Evolutionary conservation across 768 basidiomycete species (phyloP).

Genomic region (Russula sp.): DNA sequence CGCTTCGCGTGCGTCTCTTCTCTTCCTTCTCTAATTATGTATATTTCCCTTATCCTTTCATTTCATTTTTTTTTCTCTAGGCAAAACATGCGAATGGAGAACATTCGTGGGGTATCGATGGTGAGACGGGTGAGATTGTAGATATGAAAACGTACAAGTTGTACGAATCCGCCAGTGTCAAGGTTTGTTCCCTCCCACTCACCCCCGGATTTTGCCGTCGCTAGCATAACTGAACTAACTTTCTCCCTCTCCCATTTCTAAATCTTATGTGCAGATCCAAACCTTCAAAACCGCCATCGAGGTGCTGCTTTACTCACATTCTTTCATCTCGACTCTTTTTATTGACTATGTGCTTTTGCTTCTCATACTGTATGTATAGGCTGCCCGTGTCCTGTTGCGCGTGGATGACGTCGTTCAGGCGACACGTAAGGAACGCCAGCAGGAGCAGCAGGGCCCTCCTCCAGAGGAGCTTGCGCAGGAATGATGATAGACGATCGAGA

Average conservation of each 20-base stretch:
- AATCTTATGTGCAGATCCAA: conserved; percentile 66
- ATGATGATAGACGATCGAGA: conserved; percentile 9
- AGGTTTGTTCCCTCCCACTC: conserved; percentile 45
- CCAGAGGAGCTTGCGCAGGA: conserved; percentile 56
- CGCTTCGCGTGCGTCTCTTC: conserved; percentile 67
- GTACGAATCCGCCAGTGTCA: conserved; percentile 95
- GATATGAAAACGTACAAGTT: conserved; percentile 95
- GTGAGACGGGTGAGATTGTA: conserved; percentile 91
- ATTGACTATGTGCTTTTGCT: conserved; percentile 10
- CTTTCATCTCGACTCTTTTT: neutral
- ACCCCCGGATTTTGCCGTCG: neutral
- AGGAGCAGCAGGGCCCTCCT: conserved; percentile 45
- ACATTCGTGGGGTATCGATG: conserved; percentile 90
- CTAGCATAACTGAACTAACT: neutral
- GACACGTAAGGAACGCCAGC: conserved; percentile 69
- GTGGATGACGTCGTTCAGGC: conserved; percentile 95
- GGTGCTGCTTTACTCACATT: conserved; percentile 38
- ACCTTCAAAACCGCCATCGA: conserved; percentile 97
- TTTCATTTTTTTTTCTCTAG: conserved; percentile 40
- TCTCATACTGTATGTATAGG: conserved; percentile 46
- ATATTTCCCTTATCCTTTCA: conserved; percentile 45
- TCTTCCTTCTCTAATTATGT: neutral
- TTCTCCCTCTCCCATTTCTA: neutral
- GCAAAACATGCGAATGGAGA: conserved; percentile 95
- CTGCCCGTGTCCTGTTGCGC: conserved; percentile 84